Conservation (phyloP, 805 yeast genomes). For the Candida sithepensis region DNA sequence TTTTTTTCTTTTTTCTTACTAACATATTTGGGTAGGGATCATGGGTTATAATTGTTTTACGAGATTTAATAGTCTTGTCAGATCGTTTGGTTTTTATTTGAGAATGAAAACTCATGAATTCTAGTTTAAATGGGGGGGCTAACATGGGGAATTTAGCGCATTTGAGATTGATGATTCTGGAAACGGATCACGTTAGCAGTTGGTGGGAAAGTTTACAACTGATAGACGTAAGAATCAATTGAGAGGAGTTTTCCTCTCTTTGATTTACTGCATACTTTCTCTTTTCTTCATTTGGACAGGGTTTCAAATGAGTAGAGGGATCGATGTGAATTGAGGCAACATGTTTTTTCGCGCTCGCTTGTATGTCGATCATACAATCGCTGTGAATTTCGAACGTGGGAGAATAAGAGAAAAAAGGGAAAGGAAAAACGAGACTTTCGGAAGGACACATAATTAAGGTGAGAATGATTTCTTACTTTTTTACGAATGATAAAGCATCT, state of each 20-base stretch:
- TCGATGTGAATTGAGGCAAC: not conserved
- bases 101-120: too few relatives aligned
- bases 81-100: too few relatives aligned
- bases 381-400: not conserved
- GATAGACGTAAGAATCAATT: not conserved
- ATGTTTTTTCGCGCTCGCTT: not conserved
- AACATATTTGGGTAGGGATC: constrained; percentile 8
- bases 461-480: not conserved
- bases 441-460: not conserved
- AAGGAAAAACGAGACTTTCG: not conserved
- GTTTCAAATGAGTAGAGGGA: not conserved
- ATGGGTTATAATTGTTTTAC: not conserved
- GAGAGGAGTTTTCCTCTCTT: not conserved
- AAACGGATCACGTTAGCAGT: not conserved
- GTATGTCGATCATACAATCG: not conserved
- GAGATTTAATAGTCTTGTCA: too few relatives aligned
- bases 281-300: not conserved
- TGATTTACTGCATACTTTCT: not conserved
- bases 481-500: not conserved
- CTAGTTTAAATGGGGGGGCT: not conserved
- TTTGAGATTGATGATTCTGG: too few relatives aligned
- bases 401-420: not conserved
- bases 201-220: not conserved
- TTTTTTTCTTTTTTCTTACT: constrained; percentile 9
- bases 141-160: too few relatives aligned